Evolutionary conservation across 2,329 filamentous ascomycete genomes (phyloP), one percentile per base, ranked within the genome.

Genomic region (Colletotrichum truncatum): DNA sequence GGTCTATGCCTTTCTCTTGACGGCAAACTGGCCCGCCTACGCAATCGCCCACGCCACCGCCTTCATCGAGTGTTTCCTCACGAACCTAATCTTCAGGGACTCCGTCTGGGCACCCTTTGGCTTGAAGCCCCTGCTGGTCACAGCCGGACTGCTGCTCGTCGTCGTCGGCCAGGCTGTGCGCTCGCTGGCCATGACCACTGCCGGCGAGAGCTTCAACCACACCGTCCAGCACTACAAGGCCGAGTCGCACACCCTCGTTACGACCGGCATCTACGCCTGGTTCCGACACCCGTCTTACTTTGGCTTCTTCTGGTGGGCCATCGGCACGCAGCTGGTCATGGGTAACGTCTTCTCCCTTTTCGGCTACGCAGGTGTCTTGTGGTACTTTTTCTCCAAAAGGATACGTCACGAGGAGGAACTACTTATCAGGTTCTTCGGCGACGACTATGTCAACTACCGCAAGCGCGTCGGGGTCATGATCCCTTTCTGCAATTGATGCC

Each of bases 271-370:
- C 32, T 99, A 98, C 77, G 81, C 82, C 7, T 77, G 86, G 45
- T 81, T 97, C 55, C 84, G 96, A 23, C 96, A 99, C 77, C 96
- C 96, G 11, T 92, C 91, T 64, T 99, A 99, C 79, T 98, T 98
- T 81, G 96, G 95, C 4, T 99, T 98, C 82, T 99, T 97, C 79
- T 98, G 94, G 89, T 99, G 95, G 95, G 93, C 93, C 0, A 74
- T 98, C n/a, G 96, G 96, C 5, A 97, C 94, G 11, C 96, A 99
- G 82, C 74, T 98, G 43, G 88, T 97, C 58, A 84, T 98, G 68
- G 95, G 95, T 16, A 99, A 99, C 78, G 79, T 86, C 8, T 69
- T 97, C 2, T 97, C 93, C 75, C 88, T 97, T 62, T 70, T 90
- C 6, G 91, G 80, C 2, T 98, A 97, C 81, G 79, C 87, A 0